Base-by-base conservation (phyloP, 1,284 basidiomycete species). In the Xerocomus minutiporus region DNA sequence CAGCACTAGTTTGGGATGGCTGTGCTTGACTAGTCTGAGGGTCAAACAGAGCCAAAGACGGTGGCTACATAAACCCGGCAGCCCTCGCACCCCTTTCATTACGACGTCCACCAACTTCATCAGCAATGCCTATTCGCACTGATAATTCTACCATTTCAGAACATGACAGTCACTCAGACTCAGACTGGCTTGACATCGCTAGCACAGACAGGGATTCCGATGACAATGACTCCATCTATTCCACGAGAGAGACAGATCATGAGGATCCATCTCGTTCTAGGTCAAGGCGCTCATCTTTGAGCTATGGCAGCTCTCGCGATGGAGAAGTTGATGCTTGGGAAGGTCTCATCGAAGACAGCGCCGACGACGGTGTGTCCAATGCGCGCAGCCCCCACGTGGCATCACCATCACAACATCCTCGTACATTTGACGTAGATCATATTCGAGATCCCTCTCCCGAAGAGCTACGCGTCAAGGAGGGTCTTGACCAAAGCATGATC, bases 181-280 rank as follows among this genome's bases (percentile, higher is more conserved):
- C 84, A 34, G 86, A 88, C 70, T 88, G 86, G 86, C 82, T 87
- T 61, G 86, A 89, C 61, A 77, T 89, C 56, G 72, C 82, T 38
- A 84, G 81, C 61, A 80, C 66, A 20, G 69, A 77, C 70, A 76
- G 77, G 55, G 80, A 81, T 52, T 85, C 83, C 38, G 84, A 84
- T 61, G 84, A 84, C 61, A 81, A 79, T 67, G 83, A 85, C 62
- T 87, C 84, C 46, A 69, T 83, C 66, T 78, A 72, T 60, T 81
- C 66, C 3, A 59, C 75, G 59, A 55, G 75, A 58, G 80, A 78
- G 64, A 82, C 78, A 64, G 83, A 85, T 75, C 79, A 71, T 64
- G 81, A 81, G 62, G 75, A 77, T 58, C 68, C 59, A 39, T 71
- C 76, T 46, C 71, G 74, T 52, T 77, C 82, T 28, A 75, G 75